Evolutionary conservation across 768 basidiomycete genomes (phyloP), one percentile per base, ranked within the genome.

Genomic region (Pisolithus tinctorius): DNA sequence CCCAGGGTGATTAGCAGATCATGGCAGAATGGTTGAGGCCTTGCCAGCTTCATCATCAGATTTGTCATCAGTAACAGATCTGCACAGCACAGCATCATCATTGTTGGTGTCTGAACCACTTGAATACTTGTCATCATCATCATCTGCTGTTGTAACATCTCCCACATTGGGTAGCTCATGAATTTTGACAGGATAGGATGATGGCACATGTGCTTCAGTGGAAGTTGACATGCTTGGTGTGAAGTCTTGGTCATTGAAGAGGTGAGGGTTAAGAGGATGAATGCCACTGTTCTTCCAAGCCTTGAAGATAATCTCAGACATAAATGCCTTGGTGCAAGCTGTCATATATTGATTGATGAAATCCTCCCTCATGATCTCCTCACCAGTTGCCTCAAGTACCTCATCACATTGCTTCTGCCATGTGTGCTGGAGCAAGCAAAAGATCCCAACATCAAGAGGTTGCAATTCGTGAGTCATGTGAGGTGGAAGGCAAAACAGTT

Each of bases 381-480:
- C 44, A 36, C 63, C 61, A 9, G 44, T 62, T 26, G 45, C 54
- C 6, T 54, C 51, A n/a, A 61, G 29, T 3, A 57, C 41, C 6
- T 53, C 51, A 27, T 65, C 59, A 46, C 66, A 68, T 1, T 45
- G 58, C 10, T 63, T 48, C 4, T 44, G 36, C 71, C 72, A 76
- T 27, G 40, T 45, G 1, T n/a, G 16, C 42, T 63, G 51, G 1
- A 72, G 39, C 0, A 66, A 68, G 0, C 58, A 66, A 57, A 75
- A 77, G 31, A 68, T 63, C 4, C 66, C 68, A 48, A 75, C 70
- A 59, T 77, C 69, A 27, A 71, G 68, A 0, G 75, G 74, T 56
- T 76, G 74, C 0, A 75, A 68, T 11, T 57, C 51, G 48, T 75
- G 75, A 0, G 74, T 77, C 0, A 63, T 71, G 36, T 78, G 70